phyloP scores from a whole-genome alignment of 805 yeast species.

The Blastobotrys americana region DNA sequence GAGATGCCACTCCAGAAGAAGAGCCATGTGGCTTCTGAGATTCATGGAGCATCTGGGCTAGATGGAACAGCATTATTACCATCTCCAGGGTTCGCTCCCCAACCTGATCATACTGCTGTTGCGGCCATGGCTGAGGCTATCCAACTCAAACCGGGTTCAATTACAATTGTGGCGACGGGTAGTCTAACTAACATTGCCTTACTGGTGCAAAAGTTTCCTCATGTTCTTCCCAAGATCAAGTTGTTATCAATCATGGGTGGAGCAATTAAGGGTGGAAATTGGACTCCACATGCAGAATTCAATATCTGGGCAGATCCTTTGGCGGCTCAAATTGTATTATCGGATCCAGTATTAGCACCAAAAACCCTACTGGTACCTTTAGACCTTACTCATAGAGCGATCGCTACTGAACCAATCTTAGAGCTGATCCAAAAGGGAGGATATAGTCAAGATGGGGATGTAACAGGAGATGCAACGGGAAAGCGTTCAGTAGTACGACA shows the following conservation, averaged over 20 bases:
- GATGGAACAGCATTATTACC: conserved; percentile 68
- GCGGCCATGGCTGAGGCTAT: conserved; percentile 41
- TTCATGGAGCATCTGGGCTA: conserved; percentile 70
- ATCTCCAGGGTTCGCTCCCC: conserved; percentile 32
- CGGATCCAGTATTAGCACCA: conserved; percentile 39
- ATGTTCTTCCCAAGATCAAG: conserved; percentile 41
- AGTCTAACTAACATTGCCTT: conserved; percentile 66
- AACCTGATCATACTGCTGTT: conserved; percentile 33
- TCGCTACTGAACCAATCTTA: conserved; percentile 41
- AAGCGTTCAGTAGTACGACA: conserved; percentile 41
- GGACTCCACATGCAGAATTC: conserved; percentile 58
- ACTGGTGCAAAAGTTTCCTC: conserved; percentile 50
- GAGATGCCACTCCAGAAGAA: conserved; percentile 46
- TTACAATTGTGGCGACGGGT: conserved; percentile 68
- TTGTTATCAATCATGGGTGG: conserved; percentile 76
- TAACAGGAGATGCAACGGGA: not conserved
- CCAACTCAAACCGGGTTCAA: conserved; percentile 36
- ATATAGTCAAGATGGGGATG: not conserved
- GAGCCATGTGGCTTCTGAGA: conserved; percentile 48
- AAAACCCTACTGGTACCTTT: conserved; percentile 56
- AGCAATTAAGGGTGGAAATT: conserved; percentile 40
- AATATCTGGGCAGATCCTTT: conserved; percentile 69
- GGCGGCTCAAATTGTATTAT: conserved; percentile 57
- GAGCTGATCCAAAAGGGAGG: conserved; percentile 33
- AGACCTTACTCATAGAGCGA: conserved; percentile 61